Base-by-base conservation (phyloP, 176 grass and related monocot species). In the Eleusine indica region DNA sequence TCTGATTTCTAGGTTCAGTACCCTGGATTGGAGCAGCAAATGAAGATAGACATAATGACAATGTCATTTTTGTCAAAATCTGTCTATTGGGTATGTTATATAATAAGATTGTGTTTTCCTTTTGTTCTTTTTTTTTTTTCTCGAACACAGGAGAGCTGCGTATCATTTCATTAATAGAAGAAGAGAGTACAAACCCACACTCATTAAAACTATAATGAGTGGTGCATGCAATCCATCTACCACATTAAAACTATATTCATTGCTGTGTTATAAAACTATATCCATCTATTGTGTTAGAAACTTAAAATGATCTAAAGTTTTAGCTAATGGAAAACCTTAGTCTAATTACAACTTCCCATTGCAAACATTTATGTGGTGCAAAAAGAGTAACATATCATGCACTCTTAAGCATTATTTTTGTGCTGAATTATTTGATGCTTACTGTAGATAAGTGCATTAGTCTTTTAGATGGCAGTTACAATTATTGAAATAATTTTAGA, bases 1-100 rank as follows among this genome's bases (percentile, higher is more conserved):
- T 62, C 66, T 89, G 66, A 72, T 58, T 52, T 81, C n/a, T 90
- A 98, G 95, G 92, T 98, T 66, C 88, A 98, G 30, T 94, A 98
- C 87, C 95, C 95, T 88, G 95, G 95, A 76, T 80, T 98, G 78
- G 95, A 98, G 90, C 84, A 76, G 79, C 83, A 85, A 71, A 93
- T 98, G 95, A 94, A 98, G 82, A 79, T 98, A 86, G 95, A 98
- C 90, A 91, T 98, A 70, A 86, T 87, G 85, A 95, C 92, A 53
- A 98, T 98, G 92, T 63, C 84, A 57, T 76, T 98, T 81, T 75
- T 98, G 81, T 95, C 95, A 86, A 98, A 93, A 81, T 82, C 73
- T 65, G 87, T 98, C 78, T 91, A 92, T 73, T 89, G 78, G 95
- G 95, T 98, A 94, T 70, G 83, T 78, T 79, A 78, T 11, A n/a